Percentiles rank a stretch among this genome's conserved stretches.
phyloP scores from a whole-genome alignment of 768 basidiomycete genomes.

The Postia placenta region DNA sequence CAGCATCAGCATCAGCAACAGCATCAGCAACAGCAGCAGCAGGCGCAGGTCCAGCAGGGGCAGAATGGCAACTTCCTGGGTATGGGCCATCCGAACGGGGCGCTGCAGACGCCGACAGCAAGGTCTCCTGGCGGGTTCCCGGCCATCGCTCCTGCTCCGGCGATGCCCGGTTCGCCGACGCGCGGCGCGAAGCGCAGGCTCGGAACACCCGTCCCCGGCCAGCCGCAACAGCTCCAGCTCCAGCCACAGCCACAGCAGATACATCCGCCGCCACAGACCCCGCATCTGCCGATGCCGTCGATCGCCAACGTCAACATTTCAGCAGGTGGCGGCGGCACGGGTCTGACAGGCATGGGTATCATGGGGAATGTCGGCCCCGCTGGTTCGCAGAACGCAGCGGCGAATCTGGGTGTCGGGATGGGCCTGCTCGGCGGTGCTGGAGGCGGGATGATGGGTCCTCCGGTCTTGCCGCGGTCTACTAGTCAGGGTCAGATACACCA shows the following conservation, averaged over 20 bases:
- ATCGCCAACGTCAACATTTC: background rate
- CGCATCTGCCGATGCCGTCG: background rate
- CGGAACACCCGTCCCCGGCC: constrained; percentile 9
- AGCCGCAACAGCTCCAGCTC: constrained; percentile 4
- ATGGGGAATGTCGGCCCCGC: constrained; percentile 12
- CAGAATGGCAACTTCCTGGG: constrained; percentile 8
- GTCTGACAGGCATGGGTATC: constrained; percentile 13
- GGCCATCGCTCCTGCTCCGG: constrained; percentile 18
- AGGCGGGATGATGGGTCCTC: constrained; percentile 35
- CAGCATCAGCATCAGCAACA: constrained; percentile 16
- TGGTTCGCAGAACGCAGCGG: background rate
- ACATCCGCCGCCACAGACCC: constrained; percentile 1
- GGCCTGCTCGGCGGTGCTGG: constrained; percentile 24
- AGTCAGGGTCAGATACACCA: constrained; percentile 7
- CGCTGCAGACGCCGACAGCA: constrained; percentile 2
- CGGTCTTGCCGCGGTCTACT: constrained; percentile 23
- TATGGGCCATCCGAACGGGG: constrained; percentile 11
- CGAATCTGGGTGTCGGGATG: constrained; percentile 16
- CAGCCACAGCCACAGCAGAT: constrained; percentile 3
- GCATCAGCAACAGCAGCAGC: background rate
- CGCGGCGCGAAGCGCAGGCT: constrained; percentile 17
- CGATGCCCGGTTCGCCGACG: constrained; percentile 10
- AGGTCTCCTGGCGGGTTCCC: constrained; percentile 13
- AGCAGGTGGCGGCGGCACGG: constrained; percentile 2
- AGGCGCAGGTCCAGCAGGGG: constrained; percentile 11